These are phyloP conservation scores for Chlorella ohadii DNA, from an alignment of 139 green algal species.

Conservation along the genomic window DNA sequence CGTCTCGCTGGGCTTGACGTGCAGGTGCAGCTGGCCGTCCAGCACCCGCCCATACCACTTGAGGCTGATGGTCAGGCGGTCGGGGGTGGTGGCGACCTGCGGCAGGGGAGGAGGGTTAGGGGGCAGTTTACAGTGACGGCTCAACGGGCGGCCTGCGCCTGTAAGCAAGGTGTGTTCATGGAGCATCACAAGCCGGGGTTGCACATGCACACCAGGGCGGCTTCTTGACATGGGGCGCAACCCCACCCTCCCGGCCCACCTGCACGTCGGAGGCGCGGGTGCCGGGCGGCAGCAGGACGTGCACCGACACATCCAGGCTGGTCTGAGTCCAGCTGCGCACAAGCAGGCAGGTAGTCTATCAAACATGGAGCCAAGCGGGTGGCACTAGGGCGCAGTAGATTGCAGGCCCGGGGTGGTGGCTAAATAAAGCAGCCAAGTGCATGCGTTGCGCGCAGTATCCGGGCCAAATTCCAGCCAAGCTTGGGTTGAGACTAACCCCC, in stretches of 20 bases:
- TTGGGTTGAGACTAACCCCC: too few relatives aligned
- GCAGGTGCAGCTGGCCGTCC: slow-evolving; percentile 56
- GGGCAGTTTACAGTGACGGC: too few relatives aligned
- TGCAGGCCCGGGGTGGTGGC: too few relatives aligned
- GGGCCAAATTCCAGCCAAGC: too few relatives aligned
- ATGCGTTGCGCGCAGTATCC: too few relatives aligned
- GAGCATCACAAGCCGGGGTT: too few relatives aligned
- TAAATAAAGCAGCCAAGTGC: too few relatives aligned
- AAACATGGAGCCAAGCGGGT: neutral
- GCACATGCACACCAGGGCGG: too few relatives aligned
- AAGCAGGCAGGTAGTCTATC: neutral
- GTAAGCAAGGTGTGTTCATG: too few relatives aligned
- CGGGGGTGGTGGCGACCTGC: slow-evolving; percentile 39
- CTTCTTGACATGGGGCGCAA: too few relatives aligned
- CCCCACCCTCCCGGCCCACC: neutral
- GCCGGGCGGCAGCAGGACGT: slow-evolving; percentile 31
- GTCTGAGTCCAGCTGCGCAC: slow-evolving; percentile 33
- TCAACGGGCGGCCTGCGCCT: too few relatives aligned
- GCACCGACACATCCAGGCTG: slow-evolving; percentile 22
- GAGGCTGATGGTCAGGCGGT: slow-evolving; percentile 57
- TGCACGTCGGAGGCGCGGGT: slow-evolving; percentile 28
- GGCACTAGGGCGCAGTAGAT: neutral
- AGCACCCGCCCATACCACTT: slow-evolving; percentile 70
- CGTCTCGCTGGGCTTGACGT: slow-evolving; percentile 53
- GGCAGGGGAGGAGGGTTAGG: too few relatives aligned